A percentile compares a stretch with the other conserved stretches of the same genome.
phyloP scores from a whole-genome alignment of 176 grass and related monocot genomes.

The Aegilops bicornis region DNA sequence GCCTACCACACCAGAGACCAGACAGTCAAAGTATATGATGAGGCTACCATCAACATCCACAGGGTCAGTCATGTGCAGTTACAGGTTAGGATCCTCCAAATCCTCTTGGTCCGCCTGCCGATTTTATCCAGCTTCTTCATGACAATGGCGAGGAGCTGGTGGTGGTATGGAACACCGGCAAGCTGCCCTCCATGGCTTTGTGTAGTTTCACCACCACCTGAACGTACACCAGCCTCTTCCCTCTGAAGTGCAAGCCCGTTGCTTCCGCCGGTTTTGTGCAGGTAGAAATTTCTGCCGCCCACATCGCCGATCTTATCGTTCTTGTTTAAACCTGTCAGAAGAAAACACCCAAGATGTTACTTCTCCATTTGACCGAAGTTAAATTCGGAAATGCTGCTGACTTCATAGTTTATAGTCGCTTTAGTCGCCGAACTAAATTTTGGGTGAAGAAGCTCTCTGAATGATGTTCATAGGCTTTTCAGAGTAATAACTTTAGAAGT shows the following conservation, averaged over 20 bases:
- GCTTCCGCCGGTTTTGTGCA: conserved; percentile 52
- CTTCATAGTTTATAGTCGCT: not conserved
- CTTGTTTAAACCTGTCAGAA: conserved; percentile 64
- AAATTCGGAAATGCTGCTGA: not conserved
- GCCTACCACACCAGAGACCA: not conserved
- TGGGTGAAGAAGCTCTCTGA: not conserved
- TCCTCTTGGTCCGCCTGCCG: conserved; percentile 15
- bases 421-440: not conserved
- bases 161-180: not conserved
- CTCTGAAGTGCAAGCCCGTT: conserved; percentile 32
- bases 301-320: conserved; percentile 80
- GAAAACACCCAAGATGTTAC: not conserved
- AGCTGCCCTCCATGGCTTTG: not conserved
- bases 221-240: conserved; percentile 19
- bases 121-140: conserved; percentile 39
- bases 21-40: not conserved
- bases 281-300: conserved; percentile 76
- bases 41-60: not conserved
- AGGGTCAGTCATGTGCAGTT: conserved; percentile 36
- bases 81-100: conserved; percentile 48
- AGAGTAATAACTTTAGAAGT: not conserved
- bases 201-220: not conserved
- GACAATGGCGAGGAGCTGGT: conserved; percentile 26
- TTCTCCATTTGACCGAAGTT: not conserved
- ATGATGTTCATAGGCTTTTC: not conserved